Evolutionary conservation across 148 eudicot genomes (phyloP).

Genomic region (Fallopia convolvulus): DNA sequence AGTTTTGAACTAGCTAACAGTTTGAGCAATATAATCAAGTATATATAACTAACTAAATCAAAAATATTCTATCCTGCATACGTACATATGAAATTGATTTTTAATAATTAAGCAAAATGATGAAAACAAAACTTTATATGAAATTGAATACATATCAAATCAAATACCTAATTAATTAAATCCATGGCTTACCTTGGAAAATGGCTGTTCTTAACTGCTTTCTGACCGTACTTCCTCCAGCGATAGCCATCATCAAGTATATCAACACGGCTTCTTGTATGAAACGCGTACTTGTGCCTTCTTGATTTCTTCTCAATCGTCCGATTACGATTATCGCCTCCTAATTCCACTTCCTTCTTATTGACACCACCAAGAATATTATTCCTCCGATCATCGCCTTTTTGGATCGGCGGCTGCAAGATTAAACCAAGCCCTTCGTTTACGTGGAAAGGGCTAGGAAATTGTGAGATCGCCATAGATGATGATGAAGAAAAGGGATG

Average conservation of each 20-base stretch:
- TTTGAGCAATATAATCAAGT: not conserved
- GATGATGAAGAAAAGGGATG: not conserved
- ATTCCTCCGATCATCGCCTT: not conserved
- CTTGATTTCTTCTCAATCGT: constrained; percentile 18
- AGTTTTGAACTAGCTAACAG: not conserved
- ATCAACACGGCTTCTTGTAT: constrained; percentile 36
- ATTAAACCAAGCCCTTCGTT: constrained; percentile 1
- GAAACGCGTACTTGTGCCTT: constrained; percentile 29
- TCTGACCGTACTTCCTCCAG: constrained; percentile 43
- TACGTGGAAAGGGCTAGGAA: not conserved
- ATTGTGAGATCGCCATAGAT: not conserved
- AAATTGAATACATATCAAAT: not conserved
- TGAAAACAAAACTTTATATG: no score
- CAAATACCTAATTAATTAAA: not conserved
- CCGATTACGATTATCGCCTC: not conserved
- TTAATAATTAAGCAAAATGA: no score
- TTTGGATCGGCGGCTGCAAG: not conserved
- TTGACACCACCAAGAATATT: not conserved
- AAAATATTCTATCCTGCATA: no score
- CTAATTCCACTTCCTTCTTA: not conserved
- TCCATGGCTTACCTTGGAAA: constrained; percentile 24
- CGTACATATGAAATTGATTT: no score
- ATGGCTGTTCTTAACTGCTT: constrained; percentile 33
- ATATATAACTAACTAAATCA: not conserved
- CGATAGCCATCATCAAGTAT: constrained; percentile 40